Evolutionary conservation across 225 moss, liverwort and hornwort species (phyloP).

Genomic region (Pleurozium schreberi): DNA sequence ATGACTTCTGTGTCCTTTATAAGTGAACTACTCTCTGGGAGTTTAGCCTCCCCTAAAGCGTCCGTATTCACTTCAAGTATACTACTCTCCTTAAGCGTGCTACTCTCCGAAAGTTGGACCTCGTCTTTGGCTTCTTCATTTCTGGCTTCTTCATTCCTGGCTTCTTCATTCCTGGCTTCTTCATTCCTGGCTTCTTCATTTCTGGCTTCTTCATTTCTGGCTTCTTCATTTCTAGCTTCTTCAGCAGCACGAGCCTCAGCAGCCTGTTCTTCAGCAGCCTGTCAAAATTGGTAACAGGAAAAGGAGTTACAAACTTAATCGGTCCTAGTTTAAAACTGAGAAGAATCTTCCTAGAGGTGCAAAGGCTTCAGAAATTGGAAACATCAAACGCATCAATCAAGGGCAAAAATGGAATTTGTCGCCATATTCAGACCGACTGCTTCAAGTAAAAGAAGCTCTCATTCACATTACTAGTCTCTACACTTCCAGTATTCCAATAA

Average conservation of each 20-base stretch:
- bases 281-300: background rate
- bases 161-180: background rate
- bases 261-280: conserved; percentile 24
- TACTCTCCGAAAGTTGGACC: no score
- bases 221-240: background rate
- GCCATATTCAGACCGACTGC: background rate
- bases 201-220: background rate
- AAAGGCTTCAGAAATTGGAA: background rate
- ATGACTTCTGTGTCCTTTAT: background rate
- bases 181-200: no score
- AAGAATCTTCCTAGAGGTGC: background rate
- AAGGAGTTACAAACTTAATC: background rate
- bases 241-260: conserved; percentile 26
- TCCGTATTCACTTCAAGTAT: background rate
- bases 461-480: background rate
- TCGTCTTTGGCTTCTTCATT: no score
- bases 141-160: background rate
- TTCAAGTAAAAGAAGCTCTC: background rate
- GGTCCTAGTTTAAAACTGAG: background rate
- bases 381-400: background rate
- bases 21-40: background rate
- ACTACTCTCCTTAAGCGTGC: background rate
- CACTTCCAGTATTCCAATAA: background rate
- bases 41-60: background rate
- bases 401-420: background rate